Conservation (phyloP, 495 filamentous ascomycete genomes). For the Polyplosphaeria fusca region DNA sequence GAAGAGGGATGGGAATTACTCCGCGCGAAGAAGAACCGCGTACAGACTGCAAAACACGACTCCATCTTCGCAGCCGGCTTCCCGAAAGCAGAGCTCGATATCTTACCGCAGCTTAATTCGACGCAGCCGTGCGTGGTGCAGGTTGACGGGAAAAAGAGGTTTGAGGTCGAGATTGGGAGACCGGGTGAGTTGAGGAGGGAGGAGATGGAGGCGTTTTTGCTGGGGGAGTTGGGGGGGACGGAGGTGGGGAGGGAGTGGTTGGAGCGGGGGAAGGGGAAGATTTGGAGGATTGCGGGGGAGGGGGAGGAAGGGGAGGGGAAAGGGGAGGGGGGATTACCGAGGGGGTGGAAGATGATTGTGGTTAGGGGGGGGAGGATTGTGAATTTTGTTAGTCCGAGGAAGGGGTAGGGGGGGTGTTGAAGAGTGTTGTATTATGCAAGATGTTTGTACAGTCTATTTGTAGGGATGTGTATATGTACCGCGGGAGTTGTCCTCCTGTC, state of each 20-base stretch:
- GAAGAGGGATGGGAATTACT: conserved; percentile 76
- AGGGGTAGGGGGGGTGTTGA: conserved; percentile 5
- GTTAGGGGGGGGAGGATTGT: conserved; percentile 53
- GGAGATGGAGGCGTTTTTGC: conserved; percentile 56
- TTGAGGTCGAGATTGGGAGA: conserved; percentile 57
- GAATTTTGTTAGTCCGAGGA: conserved; percentile 53
- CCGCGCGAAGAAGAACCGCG: conserved; percentile 1
- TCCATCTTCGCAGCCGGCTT: conserved; percentile 24
- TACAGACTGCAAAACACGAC: too few relatives aligned
- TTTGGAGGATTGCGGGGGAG: conserved; percentile 20
- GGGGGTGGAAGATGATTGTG: conserved; percentile 50
- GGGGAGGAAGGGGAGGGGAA: neutral
- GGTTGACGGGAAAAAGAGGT: conserved; percentile 71
- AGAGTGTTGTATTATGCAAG: too few relatives aligned
- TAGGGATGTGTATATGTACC: too few relatives aligned
- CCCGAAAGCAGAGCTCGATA: conserved; percentile 13
- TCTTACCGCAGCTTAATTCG: conserved; percentile 6
- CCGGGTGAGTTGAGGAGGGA: conserved; percentile 17
- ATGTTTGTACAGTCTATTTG: too few relatives aligned
- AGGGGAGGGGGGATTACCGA: conserved; percentile 1
- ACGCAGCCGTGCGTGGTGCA: conserved; percentile 61
- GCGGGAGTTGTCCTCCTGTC: too few relatives aligned
- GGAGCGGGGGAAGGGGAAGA: conserved; percentile 35
- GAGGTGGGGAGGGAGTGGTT: conserved; percentile 50
- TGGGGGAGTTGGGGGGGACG: conserved; percentile 50